A percentile compares a stretch with the other conserved stretches of the same genome.
These are phyloP conservation scores for Sesbania bispinosa DNA, from an alignment of 306 rosid genomes.

Conservation along the genomic window DNA sequence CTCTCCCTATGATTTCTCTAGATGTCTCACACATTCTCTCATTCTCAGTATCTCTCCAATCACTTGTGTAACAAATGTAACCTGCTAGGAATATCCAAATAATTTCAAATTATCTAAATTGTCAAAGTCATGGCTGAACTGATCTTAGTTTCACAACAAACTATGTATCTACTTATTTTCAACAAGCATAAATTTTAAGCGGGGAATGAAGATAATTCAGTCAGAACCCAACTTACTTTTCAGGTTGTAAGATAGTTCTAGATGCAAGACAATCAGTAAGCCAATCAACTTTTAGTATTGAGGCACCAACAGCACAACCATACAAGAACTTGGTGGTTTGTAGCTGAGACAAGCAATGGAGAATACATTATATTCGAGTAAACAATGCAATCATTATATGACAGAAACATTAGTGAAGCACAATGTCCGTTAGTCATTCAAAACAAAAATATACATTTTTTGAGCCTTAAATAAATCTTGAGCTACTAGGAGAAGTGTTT, in stretches of 20 bases:
- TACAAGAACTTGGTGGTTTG: slow-evolving; percentile 78
- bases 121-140: slow-evolving; percentile 13
- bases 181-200: slow-evolving; percentile 1
- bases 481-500: neutral
- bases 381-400: neutral
- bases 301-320: slow-evolving; percentile 82
- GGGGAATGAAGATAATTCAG: neutral
- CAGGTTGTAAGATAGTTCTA: slow-evolving; percentile 56
- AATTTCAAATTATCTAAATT: neutral
- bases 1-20: neutral
- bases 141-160: slow-evolving; percentile 1
- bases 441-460: neutral
- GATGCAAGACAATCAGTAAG: slow-evolving; percentile 63
- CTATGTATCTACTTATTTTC: neutral
- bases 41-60: neutral
- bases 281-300: slow-evolving; percentile 74
- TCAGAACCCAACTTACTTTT: slow-evolving; percentile 56
- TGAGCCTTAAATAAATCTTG: neutral
- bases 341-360: slow-evolving; percentile 56
- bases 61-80: neutral
- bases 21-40: neutral
- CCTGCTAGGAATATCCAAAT: neutral
- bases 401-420: neutral
- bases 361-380: slow-evolving; percentile 12
- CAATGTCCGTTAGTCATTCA: neutral